These are phyloP conservation scores for Scopulariopsis brevicaulis DNA, from an alignment of 2,329 filamentous ascomycete species.

Conservation along the genomic window DNA sequence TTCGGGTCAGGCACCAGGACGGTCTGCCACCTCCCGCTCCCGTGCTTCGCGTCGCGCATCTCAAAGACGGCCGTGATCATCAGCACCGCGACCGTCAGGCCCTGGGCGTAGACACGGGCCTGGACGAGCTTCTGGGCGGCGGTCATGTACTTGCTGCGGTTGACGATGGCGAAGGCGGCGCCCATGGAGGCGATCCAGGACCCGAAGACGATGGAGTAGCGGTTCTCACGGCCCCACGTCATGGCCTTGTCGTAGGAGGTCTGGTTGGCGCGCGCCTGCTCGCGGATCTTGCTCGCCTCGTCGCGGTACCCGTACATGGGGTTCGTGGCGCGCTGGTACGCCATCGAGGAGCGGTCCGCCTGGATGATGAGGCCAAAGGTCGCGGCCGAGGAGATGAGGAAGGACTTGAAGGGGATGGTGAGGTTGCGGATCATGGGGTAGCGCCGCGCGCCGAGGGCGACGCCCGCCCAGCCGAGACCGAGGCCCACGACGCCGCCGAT, in stretches of 20 bases:
- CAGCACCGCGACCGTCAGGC: constrained; percentile 73
- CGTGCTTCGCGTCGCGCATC: constrained; percentile 62
- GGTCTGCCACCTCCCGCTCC: constrained; percentile 73
- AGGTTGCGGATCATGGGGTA: constrained; percentile 71
- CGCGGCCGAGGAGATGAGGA: constrained; percentile 70
- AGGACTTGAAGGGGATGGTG: constrained; percentile 81
- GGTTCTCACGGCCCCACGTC: constrained; percentile 67
- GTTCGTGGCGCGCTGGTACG: constrained; percentile 60
- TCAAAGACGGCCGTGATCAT: constrained; percentile 77
- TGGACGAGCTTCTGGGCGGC: constrained; percentile 83
- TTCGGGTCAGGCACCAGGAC: constrained; percentile 69
- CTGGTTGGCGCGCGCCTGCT: constrained; percentile 45
- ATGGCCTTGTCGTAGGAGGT: constrained; percentile 47
- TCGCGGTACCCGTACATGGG: constrained; percentile 57
- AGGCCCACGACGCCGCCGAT: constrained; percentile 63
- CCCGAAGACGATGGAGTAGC: constrained; percentile 75
- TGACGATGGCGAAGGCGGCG: constrained; percentile 62
- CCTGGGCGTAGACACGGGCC: constrained; percentile 89
- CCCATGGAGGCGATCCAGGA: constrained; percentile 77
- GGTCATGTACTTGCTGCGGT: constrained; percentile 63
- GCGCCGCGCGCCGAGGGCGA: constrained; percentile 55
- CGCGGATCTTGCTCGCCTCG: constrained; percentile 42
- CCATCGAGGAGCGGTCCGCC: constrained; percentile 59
- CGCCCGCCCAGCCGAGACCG: constrained; percentile 52
- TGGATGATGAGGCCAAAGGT: constrained; percentile 84